Percentiles rank a stretch among this genome's conserved stretches.
Conservation (phyloP, 192 early-diverging fungal genomes). For the Coemansia sp. region DNA sequence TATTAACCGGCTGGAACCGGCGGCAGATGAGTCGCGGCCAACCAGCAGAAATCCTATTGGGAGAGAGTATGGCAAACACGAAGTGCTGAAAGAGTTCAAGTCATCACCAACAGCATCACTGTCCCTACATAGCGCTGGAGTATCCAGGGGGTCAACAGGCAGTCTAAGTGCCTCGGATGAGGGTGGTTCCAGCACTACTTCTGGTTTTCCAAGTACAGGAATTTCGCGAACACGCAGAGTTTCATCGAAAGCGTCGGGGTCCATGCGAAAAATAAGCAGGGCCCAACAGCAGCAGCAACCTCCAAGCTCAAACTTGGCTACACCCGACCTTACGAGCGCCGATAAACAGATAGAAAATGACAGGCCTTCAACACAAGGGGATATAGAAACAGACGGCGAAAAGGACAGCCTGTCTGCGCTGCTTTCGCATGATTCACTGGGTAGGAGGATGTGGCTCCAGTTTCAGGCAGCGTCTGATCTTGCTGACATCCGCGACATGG, state of each 20-base stretch:
- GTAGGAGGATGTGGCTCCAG: conserved; percentile 39
- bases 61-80: conserved; percentile 22
- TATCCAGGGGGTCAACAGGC: not conserved
- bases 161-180: not conserved
- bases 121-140: not conserved
- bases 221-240: conserved; percentile 34
- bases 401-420: not conserved
- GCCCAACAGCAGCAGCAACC: not conserved
- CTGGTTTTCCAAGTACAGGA: conserved; percentile 45
- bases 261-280: not conserved
- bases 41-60: conserved; percentile 7
- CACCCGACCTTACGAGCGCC: not conserved
- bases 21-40: conserved; percentile 22
- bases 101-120: conserved; percentile 8
- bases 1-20: conserved; percentile 30
- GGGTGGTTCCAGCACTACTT: not conserved
- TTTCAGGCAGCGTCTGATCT: conserved; percentile 29
- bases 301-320: not conserved
- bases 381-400: not conserved
- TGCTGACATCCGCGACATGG: conserved; percentile 42
- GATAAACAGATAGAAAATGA: not conserved
- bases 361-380: not conserved
- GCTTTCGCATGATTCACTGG: conserved; percentile 37
- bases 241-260: not conserved
- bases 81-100: conserved; percentile 31